phyloP scores from a whole-genome alignment of 768 basidiomycete genomes.

The Astraeus odoratus region DNA sequence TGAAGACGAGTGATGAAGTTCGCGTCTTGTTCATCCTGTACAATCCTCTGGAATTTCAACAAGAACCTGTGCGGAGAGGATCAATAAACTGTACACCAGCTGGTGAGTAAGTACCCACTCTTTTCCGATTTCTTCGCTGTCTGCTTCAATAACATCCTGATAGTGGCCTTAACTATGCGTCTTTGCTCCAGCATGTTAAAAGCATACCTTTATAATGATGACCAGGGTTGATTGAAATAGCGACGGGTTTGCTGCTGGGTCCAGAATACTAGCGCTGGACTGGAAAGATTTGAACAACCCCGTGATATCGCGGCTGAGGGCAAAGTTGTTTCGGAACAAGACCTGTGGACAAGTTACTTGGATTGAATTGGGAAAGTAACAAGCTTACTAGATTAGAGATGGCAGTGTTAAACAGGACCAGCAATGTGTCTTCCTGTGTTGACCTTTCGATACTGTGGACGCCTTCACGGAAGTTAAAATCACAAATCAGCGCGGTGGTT shows the following conservation, averaged over 20 bases:
- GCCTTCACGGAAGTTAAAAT: conserved; percentile 17
- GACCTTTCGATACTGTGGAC: conserved; percentile 52
- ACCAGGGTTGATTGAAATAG: conserved; percentile 47
- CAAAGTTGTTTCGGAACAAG: conserved; percentile 53
- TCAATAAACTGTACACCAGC: neutral
- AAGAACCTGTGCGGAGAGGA: conserved; percentile 34
- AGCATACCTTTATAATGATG: conserved; percentile 48
- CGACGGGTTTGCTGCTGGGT: conserved; percentile 44
- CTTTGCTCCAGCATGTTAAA: neutral
- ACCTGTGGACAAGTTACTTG: conserved; percentile 29
- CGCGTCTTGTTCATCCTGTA: conserved; percentile 44
- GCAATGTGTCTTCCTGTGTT: conserved; percentile 48
- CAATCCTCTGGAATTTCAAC: conserved; percentile 46
- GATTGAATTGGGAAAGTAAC: too few species aligned
- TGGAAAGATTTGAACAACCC: conserved; percentile 52
- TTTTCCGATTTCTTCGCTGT: conserved; percentile 44
- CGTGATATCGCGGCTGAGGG: conserved; percentile 45
- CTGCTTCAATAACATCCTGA: conserved; percentile 53
- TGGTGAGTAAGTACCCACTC: conserved; percentile 34
- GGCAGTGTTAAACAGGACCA: conserved; percentile 53
- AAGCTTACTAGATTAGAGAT: conserved; percentile 45
- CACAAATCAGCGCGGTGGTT: neutral
- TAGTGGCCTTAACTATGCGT: too few species aligned
- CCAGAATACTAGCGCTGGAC: conserved; percentile 41
- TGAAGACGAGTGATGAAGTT: conserved; percentile 54